phyloP scores from a whole-genome alignment of 805 yeast genomes.

The Naumovozyma baii region DNA sequence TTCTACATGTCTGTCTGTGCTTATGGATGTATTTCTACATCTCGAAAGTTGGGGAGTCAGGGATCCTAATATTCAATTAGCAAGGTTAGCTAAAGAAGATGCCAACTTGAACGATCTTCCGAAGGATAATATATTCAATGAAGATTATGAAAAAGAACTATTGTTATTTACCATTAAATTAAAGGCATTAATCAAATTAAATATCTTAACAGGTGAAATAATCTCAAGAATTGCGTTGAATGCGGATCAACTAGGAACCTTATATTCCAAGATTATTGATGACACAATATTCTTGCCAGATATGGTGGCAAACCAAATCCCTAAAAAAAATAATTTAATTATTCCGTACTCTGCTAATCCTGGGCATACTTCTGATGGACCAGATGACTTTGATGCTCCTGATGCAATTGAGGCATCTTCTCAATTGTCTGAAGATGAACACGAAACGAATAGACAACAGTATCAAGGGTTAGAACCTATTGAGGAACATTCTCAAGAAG shows the following conservation, averaged over 20 bases:
- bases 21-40: slow-evolving; percentile 17
- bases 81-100: slow-evolving; percentile 22
- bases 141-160: slow-evolving; percentile 16
- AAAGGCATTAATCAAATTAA: slow-evolving; percentile 20
- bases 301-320: neutral
- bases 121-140: slow-evolving; percentile 4
- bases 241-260: slow-evolving; percentile 18
- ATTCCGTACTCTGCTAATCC: neutral
- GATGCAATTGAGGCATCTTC: slow-evolving; percentile 7
- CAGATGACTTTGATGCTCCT: neutral
- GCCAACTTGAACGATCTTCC: slow-evolving; percentile 16
- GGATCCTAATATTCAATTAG: slow-evolving; percentile 12
- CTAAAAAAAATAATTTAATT: neutral
- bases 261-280: slow-evolving; percentile 17
- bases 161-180: slow-evolving; percentile 23
- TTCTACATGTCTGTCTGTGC: slow-evolving; percentile 4
- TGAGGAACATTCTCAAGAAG: slow-evolving; percentile 7
- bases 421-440: slow-evolving; percentile 1
- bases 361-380: neutral
- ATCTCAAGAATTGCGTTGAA: slow-evolving; percentile 18
- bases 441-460: neutral
- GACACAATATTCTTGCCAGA: slow-evolving; percentile 12
- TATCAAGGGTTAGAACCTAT: slow-evolving; percentile 6
- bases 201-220: slow-evolving; percentile 10
- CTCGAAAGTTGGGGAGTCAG: slow-evolving; percentile 21